Evolutionary conservation across 140 eudicot species (phyloP), one percentile per base, ranked within the genome.

Genomic region (Bidens hawaiensis): DNA sequence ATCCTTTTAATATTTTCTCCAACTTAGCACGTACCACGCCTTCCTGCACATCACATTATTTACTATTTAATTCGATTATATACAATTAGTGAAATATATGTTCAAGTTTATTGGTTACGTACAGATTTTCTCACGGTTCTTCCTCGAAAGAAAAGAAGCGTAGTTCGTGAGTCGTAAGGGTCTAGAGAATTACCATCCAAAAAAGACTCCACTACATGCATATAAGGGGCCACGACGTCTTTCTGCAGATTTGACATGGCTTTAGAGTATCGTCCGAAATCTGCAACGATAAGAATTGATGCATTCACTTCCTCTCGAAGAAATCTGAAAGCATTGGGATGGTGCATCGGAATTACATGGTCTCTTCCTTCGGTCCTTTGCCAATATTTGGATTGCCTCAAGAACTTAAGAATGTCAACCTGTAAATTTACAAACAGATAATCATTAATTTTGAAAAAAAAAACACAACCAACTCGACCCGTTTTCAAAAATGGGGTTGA

Each of bases 191-290:
- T 58, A 18, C 85, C 99, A 54, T 78, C 68, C 51, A 62, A 13
- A 59, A 71, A 88, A 45, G 97, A 81, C 70, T 79, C 97, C 70
- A 93, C 84, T 67, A 93, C 88, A 65, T 93, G 99, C 60, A 84
- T 83, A 68, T 93, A 93, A 42, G 99, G 99, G 72, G 99, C 99
- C 60, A 93, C 99, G 65, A 88, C 83, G 61, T 93, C 99, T 81
- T 93, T 93, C 38, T 68, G 78, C 71, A 93, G 75, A 73, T 82
- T 93, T 22, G 95, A 79, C 90, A 88, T 67, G 68, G 24, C 31
- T 71, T 60, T 80, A 12, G 87, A 75, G 62, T 81, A 85, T 26
- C 99, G 95, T 45, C 97, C 99, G 38, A 93, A 93, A 83, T 93
- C 99, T 41, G 97, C 95, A 69, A 93, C 99, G 31, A 93, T 72